These are phyloP conservation scores for Bisporella sp. DNA, from an alignment of 2,329 filamentous ascomycete species.

Conservation along the genomic window DNA sequence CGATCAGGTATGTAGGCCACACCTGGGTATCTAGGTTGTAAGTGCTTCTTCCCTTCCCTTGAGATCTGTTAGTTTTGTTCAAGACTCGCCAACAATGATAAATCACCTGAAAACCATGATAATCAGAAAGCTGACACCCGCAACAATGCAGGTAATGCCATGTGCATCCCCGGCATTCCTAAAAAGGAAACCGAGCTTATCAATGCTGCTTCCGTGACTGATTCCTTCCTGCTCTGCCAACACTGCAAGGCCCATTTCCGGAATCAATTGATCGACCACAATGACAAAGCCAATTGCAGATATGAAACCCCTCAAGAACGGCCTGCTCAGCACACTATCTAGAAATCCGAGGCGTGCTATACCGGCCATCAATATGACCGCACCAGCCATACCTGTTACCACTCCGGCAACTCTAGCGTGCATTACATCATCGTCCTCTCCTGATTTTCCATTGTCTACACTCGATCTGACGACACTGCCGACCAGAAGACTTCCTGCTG, in stretches of 20 bases:
- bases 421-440: conserved; percentile 54
- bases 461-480: conserved; percentile 78
- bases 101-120: conserved; percentile 84
- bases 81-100: not conserved
- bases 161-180: conserved; percentile 61
- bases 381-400: conserved; percentile 79
- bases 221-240: conserved; percentile 58
- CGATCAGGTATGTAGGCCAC: conserved; percentile 90
- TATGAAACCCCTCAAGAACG: conserved; percentile 92
- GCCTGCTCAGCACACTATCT: conserved; percentile 87
- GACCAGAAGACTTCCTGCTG: conserved; percentile 83
- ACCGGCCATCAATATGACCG: conserved; percentile 82
- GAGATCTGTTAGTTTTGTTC: conserved; percentile 11
- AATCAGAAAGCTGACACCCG: conserved; percentile 71
- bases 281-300: conserved; percentile 96
- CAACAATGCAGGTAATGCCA: conserved; percentile 67
- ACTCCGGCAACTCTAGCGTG: conserved; percentile 84
- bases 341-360: conserved; percentile 82
- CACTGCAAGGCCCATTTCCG: conserved; percentile 71
- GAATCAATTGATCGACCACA: conserved; percentile 87
- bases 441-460: conserved; percentile 60
- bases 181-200: conserved; percentile 77
- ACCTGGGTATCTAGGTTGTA: conserved; percentile 71
- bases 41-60: conserved; percentile 71
- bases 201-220: conserved; percentile 75